Percentiles rank a stretch among this genome's conserved stretches.
These are phyloP conservation scores for Tulasnella sp. DNA, from an alignment of 768 basidiomycete species.

Conservation along the genomic window DNA sequence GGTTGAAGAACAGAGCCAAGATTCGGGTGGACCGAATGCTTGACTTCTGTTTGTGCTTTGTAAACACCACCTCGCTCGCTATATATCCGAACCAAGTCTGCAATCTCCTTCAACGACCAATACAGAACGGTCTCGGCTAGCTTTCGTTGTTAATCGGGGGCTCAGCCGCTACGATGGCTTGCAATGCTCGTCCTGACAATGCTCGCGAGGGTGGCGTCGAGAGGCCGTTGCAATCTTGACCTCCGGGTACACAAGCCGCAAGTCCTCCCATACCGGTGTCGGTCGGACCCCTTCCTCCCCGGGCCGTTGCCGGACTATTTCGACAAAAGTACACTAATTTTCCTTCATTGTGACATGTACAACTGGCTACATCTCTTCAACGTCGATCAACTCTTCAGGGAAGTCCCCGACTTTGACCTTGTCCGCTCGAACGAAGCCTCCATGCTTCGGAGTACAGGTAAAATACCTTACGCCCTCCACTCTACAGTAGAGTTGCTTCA, in stretches of 20 bases:
- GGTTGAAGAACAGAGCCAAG: constrained; percentile 3
- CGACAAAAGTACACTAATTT: background rate
- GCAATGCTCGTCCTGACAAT: background rate
- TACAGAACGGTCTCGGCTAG: background rate
- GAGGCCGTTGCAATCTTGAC: background rate
- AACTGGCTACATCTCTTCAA: constrained; percentile 17
- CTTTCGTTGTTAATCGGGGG: background rate
- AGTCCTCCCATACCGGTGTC: background rate
- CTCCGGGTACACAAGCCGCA: background rate
- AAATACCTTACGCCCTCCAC: constrained; percentile 86
- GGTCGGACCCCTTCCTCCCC: background rate
- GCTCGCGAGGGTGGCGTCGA: background rate
- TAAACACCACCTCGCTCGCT: background rate
- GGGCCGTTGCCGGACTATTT: too few relatives aligned
- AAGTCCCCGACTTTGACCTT: constrained; percentile 78
- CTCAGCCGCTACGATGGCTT: background rate
- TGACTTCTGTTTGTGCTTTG: constrained; percentile 6
- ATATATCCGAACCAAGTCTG: background rate
- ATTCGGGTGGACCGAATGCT: background rate
- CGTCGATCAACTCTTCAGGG: constrained; percentile 29
- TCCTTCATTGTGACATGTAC: background rate
- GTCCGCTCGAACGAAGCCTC: constrained; percentile 80
- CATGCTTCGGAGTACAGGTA: constrained; percentile 63
- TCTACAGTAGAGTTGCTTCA: constrained; percentile 34
- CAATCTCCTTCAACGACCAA: background rate